A percentile compares a stretch with the other conserved stretches of the same genome.
These are phyloP conservation scores for Nakataea oryzae DNA, from an alignment of 2,329 filamentous ascomycete genomes.

Conservation along the genomic window DNA sequence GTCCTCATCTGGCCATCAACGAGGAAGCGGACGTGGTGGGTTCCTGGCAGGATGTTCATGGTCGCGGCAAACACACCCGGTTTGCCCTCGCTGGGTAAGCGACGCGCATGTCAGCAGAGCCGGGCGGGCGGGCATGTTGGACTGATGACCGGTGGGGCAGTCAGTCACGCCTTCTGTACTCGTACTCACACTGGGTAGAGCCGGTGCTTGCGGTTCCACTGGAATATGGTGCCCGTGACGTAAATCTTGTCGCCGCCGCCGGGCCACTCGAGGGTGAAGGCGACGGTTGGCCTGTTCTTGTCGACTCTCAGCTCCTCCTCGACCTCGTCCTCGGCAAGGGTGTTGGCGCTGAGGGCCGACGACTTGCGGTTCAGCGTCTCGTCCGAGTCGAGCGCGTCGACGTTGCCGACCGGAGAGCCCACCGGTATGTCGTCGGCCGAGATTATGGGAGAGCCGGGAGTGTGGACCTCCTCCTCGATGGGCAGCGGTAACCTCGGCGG, in stretches of 20 bases:
- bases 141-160: not conserved
- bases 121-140: not conserved
- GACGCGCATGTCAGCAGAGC: not conserved
- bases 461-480: conserved; percentile 84
- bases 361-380: conserved; percentile 38
- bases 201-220: conserved; percentile 91
- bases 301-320: conserved; percentile 70
- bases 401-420: conserved; percentile 33
- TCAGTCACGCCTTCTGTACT: not conserved
- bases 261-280: conserved; percentile 78
- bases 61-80: conserved; percentile 63
- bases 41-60: conserved; percentile 80
- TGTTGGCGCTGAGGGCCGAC: conserved; percentile 49
- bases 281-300: conserved; percentile 67
- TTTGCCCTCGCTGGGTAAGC: conserved; percentile 33
- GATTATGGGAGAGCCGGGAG: conserved; percentile 82
- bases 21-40: conserved; percentile 92
- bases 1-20: conserved; percentile 91
- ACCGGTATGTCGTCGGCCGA: conserved; percentile 52
- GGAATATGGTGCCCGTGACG: conserved; percentile 93
- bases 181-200: conserved; percentile 73
- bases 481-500: conserved; percentile 85
- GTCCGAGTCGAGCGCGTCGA: conserved; percentile 39
- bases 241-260: conserved; percentile 81
- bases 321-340: conserved; percentile 39